Conservation (phyloP, 2,329 filamentous ascomycete species). For the Neospermospora avenae region DNA sequence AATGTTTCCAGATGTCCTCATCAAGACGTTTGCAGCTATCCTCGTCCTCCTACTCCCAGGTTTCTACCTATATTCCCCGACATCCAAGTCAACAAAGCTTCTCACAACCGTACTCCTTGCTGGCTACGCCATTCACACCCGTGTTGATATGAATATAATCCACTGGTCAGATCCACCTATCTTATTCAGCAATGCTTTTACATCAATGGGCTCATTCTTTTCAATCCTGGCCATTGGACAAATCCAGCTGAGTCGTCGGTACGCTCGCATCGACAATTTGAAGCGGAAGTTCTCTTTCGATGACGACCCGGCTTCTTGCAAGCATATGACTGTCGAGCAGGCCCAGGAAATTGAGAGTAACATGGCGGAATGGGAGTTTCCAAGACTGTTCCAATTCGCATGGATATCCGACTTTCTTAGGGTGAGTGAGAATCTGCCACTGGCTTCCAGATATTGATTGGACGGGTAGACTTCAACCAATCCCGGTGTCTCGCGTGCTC, state of each 20-base stretch:
- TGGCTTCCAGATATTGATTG: background rate
- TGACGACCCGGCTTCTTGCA: constrained; percentile 3
- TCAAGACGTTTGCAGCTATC: background rate
- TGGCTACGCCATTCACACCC: background rate
- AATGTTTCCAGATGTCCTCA: background rate
- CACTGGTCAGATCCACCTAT: background rate
- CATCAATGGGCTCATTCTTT: background rate
- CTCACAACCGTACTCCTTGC: background rate
- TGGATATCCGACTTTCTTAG: constrained; percentile 20
- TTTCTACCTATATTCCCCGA: constrained; percentile 11
- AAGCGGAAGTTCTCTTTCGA: constrained; percentile 15
- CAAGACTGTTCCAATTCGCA: constrained; percentile 15
- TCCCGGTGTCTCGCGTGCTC: constrained; percentile 18
- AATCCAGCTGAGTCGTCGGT: constrained; percentile 8
- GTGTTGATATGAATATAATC: background rate
- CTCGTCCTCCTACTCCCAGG: constrained; percentile 2
- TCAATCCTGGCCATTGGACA: background rate
- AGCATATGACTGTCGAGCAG: constrained; percentile 13
- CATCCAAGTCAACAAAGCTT: constrained; percentile 5
- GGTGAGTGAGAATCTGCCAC: constrained; percentile 1
- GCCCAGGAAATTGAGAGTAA: constrained; percentile 19
- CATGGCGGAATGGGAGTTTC: constrained; percentile 19
- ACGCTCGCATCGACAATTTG: constrained; percentile 4
- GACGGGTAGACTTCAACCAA: constrained; percentile 12
- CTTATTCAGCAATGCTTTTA: background rate